Percentiles rank a stretch among this genome's conserved stretches.
These are phyloP conservation scores for Hirsutella minnesotensis DNA, from an alignment of 2,329 filamentous ascomycete species.

Conservation along the genomic window DNA sequence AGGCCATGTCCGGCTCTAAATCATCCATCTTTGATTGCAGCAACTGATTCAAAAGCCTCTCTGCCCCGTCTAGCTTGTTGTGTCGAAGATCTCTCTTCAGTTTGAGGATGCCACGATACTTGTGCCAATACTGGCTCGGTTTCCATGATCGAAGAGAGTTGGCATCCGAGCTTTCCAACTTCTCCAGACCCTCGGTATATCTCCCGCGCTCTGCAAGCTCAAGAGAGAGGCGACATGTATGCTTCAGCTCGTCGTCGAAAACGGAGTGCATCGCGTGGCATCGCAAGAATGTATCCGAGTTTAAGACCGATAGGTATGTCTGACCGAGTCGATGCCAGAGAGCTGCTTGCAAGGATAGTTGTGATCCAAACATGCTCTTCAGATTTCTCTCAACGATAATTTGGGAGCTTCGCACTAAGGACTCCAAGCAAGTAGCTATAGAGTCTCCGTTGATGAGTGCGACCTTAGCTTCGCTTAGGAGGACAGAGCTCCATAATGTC, in stretches of 20 bases:
- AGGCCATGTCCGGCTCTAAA: slow-evolving; percentile 39
- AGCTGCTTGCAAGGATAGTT: slow-evolving; percentile 60
- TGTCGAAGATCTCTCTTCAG: slow-evolving; percentile 50
- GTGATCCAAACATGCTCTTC: slow-evolving; percentile 58
- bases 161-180: slow-evolving; percentile 35
- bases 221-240: slow-evolving; percentile 57
- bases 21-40: slow-evolving; percentile 39
- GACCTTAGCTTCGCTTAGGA: slow-evolving; percentile 78
- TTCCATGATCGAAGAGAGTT: slow-evolving; percentile 62
- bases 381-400: slow-evolving; percentile 69
- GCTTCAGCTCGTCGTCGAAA: slow-evolving; percentile 69
- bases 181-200: slow-evolving; percentile 52
- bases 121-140: slow-evolving; percentile 60
- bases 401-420: slow-evolving; percentile 71
- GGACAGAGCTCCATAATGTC: slow-evolving; percentile 68
- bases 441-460: slow-evolving; percentile 61
- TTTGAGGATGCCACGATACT: slow-evolving; percentile 54
- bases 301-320: slow-evolving; percentile 40
- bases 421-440: slow-evolving; percentile 54
- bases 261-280: slow-evolving; percentile 49
- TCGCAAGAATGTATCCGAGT: slow-evolving; percentile 62
- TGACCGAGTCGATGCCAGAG: slow-evolving; percentile 67
- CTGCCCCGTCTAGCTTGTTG: slow-evolving; percentile 38
- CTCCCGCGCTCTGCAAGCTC: slow-evolving; percentile 50
- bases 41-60: slow-evolving; percentile 37